A percentile compares a stretch with the other conserved stretches of the same genome.
Conservation (phyloP, 2,329 filamentous ascomycete species). For the Pseudogymnoascus sp. region DNA sequence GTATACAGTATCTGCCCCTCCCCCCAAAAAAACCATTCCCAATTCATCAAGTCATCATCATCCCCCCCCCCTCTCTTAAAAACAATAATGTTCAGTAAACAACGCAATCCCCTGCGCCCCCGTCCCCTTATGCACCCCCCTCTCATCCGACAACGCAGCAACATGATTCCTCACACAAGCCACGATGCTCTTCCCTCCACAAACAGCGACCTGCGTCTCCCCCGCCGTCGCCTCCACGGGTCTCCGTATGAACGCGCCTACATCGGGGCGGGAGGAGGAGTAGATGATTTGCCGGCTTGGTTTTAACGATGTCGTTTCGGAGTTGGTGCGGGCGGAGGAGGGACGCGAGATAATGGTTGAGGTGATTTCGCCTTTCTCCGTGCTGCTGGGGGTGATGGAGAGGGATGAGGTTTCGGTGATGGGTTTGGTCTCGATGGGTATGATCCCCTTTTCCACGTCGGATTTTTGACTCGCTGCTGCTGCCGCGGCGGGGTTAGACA, state of each 20-base stretch:
- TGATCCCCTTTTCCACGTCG: neutral
- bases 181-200: slow-evolving; percentile 50
- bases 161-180: slow-evolving; percentile 49
- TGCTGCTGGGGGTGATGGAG: neutral
- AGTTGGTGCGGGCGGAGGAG: neutral
- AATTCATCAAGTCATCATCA: neutral
- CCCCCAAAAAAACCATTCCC: too few relatives aligned
- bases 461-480: slow-evolving; percentile 3
- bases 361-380: neutral
- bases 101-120: slow-evolving; percentile 56
- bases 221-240: slow-evolving; percentile 52
- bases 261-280: slow-evolving; percentile 37
- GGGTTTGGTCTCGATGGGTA: neutral
- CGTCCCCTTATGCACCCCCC: slow-evolving; percentile 57
- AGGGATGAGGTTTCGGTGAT: neutral
- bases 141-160: slow-evolving; percentile 49
- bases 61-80: slow-evolving; percentile 27
- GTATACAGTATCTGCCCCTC: too few relatives aligned
- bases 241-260: slow-evolving; percentile 43
- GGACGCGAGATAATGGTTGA: neutral
- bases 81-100: slow-evolving; percentile 54
- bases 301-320: neutral
- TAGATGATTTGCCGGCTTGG: neutral
- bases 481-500: slow-evolving; percentile 2
- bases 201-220: slow-evolving; percentile 55